Evolutionary conservation across 140 eudicot species (phyloP).

Genomic region (Stevia rebaudiana): DNA sequence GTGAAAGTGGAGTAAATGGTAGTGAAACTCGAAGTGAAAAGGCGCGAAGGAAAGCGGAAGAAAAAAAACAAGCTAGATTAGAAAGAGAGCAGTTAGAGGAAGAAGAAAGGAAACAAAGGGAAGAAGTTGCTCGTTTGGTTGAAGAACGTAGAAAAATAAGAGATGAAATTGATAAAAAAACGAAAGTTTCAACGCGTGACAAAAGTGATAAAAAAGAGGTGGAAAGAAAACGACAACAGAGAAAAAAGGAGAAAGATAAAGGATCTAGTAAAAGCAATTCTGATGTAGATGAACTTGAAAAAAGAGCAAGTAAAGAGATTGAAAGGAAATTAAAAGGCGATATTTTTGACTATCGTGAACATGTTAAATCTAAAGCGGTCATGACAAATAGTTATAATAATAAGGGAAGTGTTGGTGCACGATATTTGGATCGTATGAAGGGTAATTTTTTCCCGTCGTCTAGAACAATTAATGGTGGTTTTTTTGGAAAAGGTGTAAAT

Average conservation of each 20-base stretch:
- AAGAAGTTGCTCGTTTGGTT: slow-evolving; percentile 81
- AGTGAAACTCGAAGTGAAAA: slow-evolving; percentile 76
- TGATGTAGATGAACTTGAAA: slow-evolving; percentile 76
- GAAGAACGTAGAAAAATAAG: slow-evolving; percentile 79
- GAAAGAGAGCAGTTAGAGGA: slow-evolving; percentile 79
- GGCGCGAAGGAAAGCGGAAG: slow-evolving; percentile 98
- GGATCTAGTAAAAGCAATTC: slow-evolving; percentile 82
- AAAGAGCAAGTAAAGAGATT: slow-evolving; percentile 50
- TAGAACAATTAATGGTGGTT: slow-evolving; percentile 55
- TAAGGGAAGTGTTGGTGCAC: slow-evolving; percentile 42
- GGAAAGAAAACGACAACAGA: slow-evolving; percentile 64
- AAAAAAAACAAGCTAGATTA: slow-evolving; percentile 73
- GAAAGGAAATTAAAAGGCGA: slow-evolving; percentile 46
- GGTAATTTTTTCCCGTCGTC: slow-evolving; percentile 75
- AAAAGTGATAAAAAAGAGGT: slow-evolving; percentile 47
- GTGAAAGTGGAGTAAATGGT: slow-evolving; percentile 54
- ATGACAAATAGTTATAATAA: slow-evolving; percentile 37
- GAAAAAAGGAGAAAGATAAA: slow-evolving; percentile 61
- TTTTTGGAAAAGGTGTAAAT: slow-evolving; percentile 53
- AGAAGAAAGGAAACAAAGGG: slow-evolving; percentile 91
- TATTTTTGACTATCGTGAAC: slow-evolving; percentile 36
- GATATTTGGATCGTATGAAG: slow-evolving; percentile 67
- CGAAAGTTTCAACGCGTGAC: slow-evolving; percentile 38
- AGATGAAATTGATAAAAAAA: slow-evolving; percentile 60
- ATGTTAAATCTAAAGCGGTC: slow-evolving; percentile 27